Base-by-base conservation (phyloP, 305 asterid species). In the Fraxinus latifolia region DNA sequence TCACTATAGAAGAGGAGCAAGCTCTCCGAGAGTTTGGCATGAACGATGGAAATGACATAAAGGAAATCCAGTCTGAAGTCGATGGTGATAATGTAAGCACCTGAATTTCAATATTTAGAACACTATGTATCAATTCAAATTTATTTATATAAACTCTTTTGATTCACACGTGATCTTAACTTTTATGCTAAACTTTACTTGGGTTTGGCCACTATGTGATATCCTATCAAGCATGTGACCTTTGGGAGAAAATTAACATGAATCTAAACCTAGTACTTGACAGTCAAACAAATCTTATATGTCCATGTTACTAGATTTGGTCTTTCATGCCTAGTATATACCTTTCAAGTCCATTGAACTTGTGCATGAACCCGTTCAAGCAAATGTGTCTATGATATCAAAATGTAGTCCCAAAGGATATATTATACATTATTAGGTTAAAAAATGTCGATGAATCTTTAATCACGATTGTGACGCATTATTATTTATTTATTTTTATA, bases 1-100 rank as follows among this genome's bases (percentile, higher is more conserved):
- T 96, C 74, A 93, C 99, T 2, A 90, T 86, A 27, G 98, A 96
- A 86, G 99, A 96, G 82, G 99, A 95, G 91, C 98, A 95, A 80
- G 99, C 99, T 78, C 97, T 95, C 8, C 83, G 90, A 37, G 98
- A 95, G 17, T 92, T 83, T 65, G 99, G 98, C 79, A 94, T 94
- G 99, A 89, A 78, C 60, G 94, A 89, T 44, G 98, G 77, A 31
- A 89, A 87, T 82, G 98, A 93, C 85, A 94, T 95, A 8, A 94
- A 89, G 71, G 98, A 94, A 79, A 94, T 94, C 77, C 85, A 93
- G 79, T 86, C 91, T 78, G 98, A 95, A 87, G 95, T 95, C 11
- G 99, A 95, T 55, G 77, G 86, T 25, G 98, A 95, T 78, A 83
- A 95, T 79, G 99, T 95, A 93, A 92, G 91, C 47, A 34, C 25